These are phyloP conservation scores for Lenzites betulinus DNA, from an alignment of 768 basidiomycete species.

Conservation along the genomic window DNA sequence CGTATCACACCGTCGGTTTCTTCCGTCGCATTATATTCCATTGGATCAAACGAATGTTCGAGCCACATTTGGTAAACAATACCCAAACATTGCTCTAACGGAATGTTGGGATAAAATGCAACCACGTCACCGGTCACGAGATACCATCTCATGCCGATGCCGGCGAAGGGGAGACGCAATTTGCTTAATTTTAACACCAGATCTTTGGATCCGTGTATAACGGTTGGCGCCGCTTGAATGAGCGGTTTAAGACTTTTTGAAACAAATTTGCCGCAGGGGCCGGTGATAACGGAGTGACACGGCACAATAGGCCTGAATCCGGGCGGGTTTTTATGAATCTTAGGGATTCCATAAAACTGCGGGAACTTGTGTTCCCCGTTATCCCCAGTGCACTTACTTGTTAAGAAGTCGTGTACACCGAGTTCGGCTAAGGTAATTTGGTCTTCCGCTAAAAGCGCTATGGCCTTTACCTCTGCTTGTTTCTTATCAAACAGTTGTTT, in stretches of 20 bases:
- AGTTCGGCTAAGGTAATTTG: background rate
- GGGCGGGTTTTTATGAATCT: slow-evolving; percentile 37
- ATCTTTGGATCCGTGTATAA: slow-evolving; percentile 37
- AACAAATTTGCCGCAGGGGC: slow-evolving; percentile 35
- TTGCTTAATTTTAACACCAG: slow-evolving; percentile 36
- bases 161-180: slow-evolving; percentile 6
- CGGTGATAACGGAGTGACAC: slow-evolving; percentile 33
- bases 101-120: slow-evolving; percentile 37
- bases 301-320: slow-evolving; percentile 36
- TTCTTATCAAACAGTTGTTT: background rate
- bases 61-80: slow-evolving; percentile 27
- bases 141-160: slow-evolving; percentile 10
- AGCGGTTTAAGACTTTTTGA: slow-evolving; percentile 36
- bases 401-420: background rate
- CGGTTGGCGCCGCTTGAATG: slow-evolving; percentile 29
- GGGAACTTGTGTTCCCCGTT: slow-evolving; percentile 8
- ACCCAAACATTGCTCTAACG: slow-evolving; percentile 21
- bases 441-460: background rate
- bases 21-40: background rate
- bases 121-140: slow-evolving; percentile 39
- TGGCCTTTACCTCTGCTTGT: background rate
- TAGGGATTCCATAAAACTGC: slow-evolving; percentile 36
- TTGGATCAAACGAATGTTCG: slow-evolving; percentile 3
- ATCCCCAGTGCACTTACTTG: background rate
- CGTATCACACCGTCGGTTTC: background rate